Evolutionary conservation across 208 protist genomes (phyloP).

Genomic region (Trypanosoma caninum): DNA sequence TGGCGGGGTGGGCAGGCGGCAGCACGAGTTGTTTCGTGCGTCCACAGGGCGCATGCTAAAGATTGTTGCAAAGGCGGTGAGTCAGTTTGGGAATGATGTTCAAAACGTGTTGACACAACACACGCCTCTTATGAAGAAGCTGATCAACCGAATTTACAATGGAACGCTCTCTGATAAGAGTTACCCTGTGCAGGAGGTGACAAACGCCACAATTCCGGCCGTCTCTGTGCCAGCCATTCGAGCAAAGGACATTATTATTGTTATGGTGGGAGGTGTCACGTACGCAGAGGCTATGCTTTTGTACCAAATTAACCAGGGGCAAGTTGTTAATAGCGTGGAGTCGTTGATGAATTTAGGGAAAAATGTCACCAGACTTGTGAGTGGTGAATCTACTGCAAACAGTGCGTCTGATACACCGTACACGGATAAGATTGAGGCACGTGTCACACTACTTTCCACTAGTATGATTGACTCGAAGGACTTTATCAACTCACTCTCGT

Average conservation of each 20-base stretch:
- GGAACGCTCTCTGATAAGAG: constrained; percentile 65
- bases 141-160: constrained; percentile 86
- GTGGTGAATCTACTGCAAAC: constrained; percentile 16
- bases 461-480: constrained; percentile 77
- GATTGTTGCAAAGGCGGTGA: constrained; percentile 66
- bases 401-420: constrained; percentile 46
- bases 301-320: constrained; percentile 69
- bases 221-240: constrained; percentile 48
- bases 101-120: constrained; percentile 98
- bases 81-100: constrained; percentile 87
- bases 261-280: constrained; percentile 79
- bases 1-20: constrained; percentile 58
- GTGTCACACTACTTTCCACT: constrained; percentile 72
- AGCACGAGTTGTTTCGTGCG: constrained; percentile 68
- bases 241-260: constrained; percentile 82
- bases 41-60: constrained; percentile 79
- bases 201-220: constrained; percentile 47
- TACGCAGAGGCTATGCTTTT: constrained; percentile 79
- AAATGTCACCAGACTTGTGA: constrained; percentile 49
- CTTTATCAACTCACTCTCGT: constrained; percentile 60
- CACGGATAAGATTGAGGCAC: constrained; percentile 81
- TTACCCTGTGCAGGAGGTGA: constrained; percentile 66
- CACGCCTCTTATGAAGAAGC: constrained; percentile 86
- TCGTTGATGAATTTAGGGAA: constrained; percentile 75
- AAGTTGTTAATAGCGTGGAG: constrained; percentile 79